These are phyloP conservation scores for Capsicum rhomboideum DNA, from an alignment of 257 asterid genomes.

Conservation along the genomic window DNA sequence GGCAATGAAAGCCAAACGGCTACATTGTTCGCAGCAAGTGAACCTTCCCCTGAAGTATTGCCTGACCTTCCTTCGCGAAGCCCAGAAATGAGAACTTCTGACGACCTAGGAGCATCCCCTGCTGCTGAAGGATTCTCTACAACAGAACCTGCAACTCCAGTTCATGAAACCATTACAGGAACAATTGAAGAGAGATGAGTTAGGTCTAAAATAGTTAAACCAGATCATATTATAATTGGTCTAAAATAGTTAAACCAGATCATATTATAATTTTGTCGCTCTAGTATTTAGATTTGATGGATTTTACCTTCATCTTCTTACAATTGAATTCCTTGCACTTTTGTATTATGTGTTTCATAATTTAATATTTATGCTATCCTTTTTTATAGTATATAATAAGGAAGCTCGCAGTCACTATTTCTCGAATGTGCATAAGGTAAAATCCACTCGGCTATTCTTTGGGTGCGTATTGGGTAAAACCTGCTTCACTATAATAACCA, in stretches of 20 bases:
- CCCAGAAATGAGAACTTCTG: constrained; percentile 10
- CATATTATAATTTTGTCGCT: not conserved
- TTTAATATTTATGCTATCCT: too few species aligned
- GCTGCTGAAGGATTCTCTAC: constrained; percentile 22
- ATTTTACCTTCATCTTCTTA: not conserved
- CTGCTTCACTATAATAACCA: too few species aligned
- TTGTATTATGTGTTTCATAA: not conserved
- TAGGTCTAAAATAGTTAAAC: not conserved
- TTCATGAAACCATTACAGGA: not conserved
- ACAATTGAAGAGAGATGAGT: not conserved
- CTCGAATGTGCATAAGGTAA: too few species aligned
- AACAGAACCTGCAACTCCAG: constrained; percentile 20
- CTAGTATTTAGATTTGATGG: not conserved
- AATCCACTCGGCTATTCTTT: too few species aligned
- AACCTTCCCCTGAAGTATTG: not conserved
- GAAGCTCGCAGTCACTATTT: too few species aligned
- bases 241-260: too few species aligned
- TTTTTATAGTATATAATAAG: too few species aligned
- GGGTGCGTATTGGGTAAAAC: too few species aligned
- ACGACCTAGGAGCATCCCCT: not conserved
- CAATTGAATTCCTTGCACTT: not conserved
- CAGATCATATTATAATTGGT: not conserved
- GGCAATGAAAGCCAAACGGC: not conserved
- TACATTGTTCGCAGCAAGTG: not conserved
- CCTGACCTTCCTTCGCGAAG: not conserved